phyloP scores from a whole-genome alignment of 805 yeast species.

The Lachancea cidri region DNA sequence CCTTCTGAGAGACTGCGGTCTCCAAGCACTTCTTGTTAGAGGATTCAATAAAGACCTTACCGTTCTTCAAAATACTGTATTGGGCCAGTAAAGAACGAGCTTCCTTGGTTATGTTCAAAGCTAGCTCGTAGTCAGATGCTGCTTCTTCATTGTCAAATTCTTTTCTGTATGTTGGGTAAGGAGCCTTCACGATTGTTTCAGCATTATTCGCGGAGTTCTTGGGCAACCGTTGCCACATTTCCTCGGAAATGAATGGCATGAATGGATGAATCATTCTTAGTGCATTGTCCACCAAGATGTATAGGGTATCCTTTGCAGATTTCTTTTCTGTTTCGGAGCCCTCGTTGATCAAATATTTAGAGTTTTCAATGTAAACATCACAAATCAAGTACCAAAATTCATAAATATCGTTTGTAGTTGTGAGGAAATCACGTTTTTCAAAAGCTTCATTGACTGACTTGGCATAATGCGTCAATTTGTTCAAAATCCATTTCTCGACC shows the following conservation, averaged over 20 bases:
- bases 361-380: slow-evolving; percentile 97
- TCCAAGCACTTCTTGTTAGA: slow-evolving; percentile 39
- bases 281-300: slow-evolving; percentile 89
- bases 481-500: slow-evolving; percentile 96
- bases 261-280: slow-evolving; percentile 91
- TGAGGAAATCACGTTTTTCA: slow-evolving; percentile 85
- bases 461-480: slow-evolving; percentile 70
- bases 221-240: slow-evolving; percentile 98
- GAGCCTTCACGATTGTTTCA: slow-evolving; percentile 69
- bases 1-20: slow-evolving; percentile 65
- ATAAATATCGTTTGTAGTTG: slow-evolving; percentile 80
- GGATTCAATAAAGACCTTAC: slow-evolving; percentile 79
- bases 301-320: slow-evolving; percentile 91
- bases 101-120: slow-evolving; percentile 80
- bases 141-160: slow-evolving; percentile 63
- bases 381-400: slow-evolving; percentile 95
- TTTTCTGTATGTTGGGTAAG: slow-evolving; percentile 62
- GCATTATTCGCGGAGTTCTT: slow-evolving; percentile 69
- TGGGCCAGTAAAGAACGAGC: slow-evolving; percentile 91
- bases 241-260: slow-evolving; percentile 97
- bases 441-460: slow-evolving; percentile 58
- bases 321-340: slow-evolving; percentile 80
- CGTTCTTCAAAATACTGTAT: slow-evolving; percentile 83
- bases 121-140: slow-evolving; percentile 71
- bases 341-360: slow-evolving; percentile 86